Conservation (phyloP, 2,329 filamentous ascomycete genomes). For the Diplocarpon mali region DNA sequence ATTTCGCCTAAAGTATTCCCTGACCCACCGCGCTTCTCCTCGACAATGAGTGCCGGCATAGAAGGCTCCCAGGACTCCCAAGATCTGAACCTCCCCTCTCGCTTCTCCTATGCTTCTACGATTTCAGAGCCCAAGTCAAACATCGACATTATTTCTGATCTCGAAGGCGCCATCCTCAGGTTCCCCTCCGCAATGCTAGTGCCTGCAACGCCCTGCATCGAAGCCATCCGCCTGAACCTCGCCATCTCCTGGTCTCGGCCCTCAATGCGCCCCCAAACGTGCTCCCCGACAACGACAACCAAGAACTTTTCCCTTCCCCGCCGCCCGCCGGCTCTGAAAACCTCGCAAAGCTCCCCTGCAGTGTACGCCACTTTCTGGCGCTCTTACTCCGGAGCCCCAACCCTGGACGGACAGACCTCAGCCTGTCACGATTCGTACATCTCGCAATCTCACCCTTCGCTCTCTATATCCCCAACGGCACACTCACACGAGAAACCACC, state of each 20-base stretch:
- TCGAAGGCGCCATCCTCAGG: slow-evolving; percentile 13
- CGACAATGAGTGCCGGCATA: neutral
- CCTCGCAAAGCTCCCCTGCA: neutral
- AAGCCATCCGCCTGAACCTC: slow-evolving; percentile 11
- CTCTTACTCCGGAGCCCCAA: neutral
- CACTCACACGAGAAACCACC: neutral
- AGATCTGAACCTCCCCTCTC: neutral
- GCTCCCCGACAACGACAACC: neutral
- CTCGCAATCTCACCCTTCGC: neutral
- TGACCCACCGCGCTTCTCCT: neutral
- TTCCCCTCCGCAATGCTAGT: slow-evolving; percentile 18
- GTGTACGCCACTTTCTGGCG: neutral
- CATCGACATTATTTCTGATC: slow-evolving; percentile 11
- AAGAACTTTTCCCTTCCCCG: neutral
- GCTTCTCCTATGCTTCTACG: neutral
- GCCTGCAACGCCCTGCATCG: slow-evolving; percentile 14
- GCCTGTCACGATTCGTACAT: neutral
- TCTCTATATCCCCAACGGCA: slow-evolving; percentile 2
- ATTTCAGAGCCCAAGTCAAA: neutral
- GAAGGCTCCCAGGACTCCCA: neutral
- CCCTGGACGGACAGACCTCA: neutral
- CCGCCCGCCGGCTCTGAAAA: neutral
- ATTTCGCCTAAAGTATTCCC: slow-evolving; percentile 8
- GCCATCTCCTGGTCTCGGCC: neutral
- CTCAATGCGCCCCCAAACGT: neutral